Evolutionary conservation across 2,329 filamentous ascomycete genomes (phyloP).

Genomic region (Periconia digitata): DNA sequence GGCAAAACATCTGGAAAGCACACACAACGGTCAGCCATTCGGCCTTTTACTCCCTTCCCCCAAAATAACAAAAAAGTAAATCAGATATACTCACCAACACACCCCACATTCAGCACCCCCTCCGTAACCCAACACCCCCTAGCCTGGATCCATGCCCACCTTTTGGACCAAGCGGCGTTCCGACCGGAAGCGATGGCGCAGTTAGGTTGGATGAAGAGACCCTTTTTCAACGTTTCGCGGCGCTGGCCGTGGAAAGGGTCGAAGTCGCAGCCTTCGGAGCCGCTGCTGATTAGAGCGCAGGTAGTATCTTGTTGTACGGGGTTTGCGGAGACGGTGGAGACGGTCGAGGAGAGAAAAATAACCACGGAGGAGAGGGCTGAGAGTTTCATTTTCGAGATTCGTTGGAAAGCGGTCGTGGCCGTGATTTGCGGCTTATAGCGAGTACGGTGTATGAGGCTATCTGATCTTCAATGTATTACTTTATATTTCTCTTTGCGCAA

Average conservation of each 20-base stretch:
- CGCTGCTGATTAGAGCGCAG: background rate
- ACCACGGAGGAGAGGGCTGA: too few relatives aligned
- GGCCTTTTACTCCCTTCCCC: background rate
- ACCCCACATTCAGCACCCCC: background rate
- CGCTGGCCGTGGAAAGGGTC: background rate
- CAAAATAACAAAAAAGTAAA: background rate
- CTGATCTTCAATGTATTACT: too few relatives aligned
- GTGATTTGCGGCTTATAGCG: too few relatives aligned
- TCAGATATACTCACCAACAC: too few relatives aligned
- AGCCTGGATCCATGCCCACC: background rate
- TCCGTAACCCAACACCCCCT: background rate
- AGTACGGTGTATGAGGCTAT: too few relatives aligned
- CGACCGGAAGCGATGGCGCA: background rate
- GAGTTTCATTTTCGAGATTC: too few relatives aligned
- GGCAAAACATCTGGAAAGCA: background rate
- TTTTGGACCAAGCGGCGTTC: background rate
- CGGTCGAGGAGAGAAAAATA: too few relatives aligned
- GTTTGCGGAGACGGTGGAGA: too few relatives aligned
- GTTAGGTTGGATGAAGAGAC: background rate
- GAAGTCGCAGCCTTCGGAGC: background rate
- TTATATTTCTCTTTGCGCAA: too few relatives aligned
- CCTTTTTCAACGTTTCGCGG: background rate
- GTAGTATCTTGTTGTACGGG: background rate
- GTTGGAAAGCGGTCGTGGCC: too few relatives aligned
- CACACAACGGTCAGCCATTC: background rate